Conservation (phyloP, 2,329 filamentous ascomycete genomes). For the Claviceps purpurea region DNA sequence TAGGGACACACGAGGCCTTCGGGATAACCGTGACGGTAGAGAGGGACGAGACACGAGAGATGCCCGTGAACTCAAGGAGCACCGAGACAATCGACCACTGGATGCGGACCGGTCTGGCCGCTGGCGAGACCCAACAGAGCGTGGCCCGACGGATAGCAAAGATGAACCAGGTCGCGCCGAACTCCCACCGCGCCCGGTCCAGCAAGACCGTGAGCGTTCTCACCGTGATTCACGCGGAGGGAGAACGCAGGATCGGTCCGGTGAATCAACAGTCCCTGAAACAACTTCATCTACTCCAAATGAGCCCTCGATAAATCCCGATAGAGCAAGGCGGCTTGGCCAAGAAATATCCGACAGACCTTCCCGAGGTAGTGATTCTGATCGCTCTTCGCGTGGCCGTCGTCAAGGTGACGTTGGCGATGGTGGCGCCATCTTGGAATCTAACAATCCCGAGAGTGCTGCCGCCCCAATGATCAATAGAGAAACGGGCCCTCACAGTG, state of each 20-base stretch:
- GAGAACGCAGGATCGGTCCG: constrained; percentile 16
- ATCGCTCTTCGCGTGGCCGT: constrained; percentile 16
- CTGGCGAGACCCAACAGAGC: constrained; percentile 30
- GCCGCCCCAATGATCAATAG: constrained; percentile 30
- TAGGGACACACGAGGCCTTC: constrained; percentile 17
- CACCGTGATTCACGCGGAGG: constrained; percentile 17
- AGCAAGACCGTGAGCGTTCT: constrained; percentile 29
- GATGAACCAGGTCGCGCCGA: constrained; percentile 15
- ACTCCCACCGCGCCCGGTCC: constrained; percentile 23
- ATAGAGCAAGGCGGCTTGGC: constrained; percentile 37
- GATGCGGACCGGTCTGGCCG: constrained; percentile 29
- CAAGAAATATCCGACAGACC: constrained; percentile 18
- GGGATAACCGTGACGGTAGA: constrained; percentile 15
- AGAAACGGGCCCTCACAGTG: constrained; percentile 15
- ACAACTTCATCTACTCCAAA: constrained; percentile 13
- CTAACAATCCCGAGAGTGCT: constrained; percentile 35
- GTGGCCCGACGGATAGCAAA: constrained; percentile 25
- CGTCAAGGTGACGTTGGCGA: constrained; percentile 9
- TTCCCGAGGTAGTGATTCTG: constrained; percentile 16
- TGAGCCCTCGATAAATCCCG: constrained; percentile 41
- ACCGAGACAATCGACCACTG: constrained; percentile 21
- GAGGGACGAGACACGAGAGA: constrained; percentile 25
- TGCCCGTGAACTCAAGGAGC: constrained; percentile 20
- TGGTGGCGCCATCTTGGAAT: constrained; percentile 18
- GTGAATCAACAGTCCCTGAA: constrained; percentile 16